These are phyloP conservation scores for Cryptosporidium parvum DNA, from an alignment of 169 alveolate species.

Conservation along the genomic window DNA sequence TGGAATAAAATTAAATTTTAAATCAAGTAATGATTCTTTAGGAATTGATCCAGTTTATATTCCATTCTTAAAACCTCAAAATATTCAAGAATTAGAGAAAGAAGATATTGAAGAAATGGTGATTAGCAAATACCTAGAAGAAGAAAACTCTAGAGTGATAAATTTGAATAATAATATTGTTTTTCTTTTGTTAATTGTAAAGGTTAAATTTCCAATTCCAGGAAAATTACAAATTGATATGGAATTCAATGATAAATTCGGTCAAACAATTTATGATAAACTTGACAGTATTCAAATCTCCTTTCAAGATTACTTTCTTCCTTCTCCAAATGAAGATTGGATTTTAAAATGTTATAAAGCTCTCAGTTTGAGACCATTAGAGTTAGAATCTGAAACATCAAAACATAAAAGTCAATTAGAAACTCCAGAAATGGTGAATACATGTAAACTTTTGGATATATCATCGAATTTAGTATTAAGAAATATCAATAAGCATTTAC, in stretches of 20 bases:
- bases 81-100: slow-evolving; percentile 12
- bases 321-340: slow-evolving; percentile 20
- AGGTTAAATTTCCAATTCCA: slow-evolving; percentile 52
- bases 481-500: slow-evolving; percentile 10
- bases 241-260: slow-evolving; percentile 41
- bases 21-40: slow-evolving; percentile 20
- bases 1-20: slow-evolving; percentile 40
- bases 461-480: neutral
- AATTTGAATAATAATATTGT: neutral
- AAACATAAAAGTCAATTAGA: neutral
- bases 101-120: slow-evolving; percentile 15
- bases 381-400: neutral
- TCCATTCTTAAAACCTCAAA: slow-evolving; percentile 53
- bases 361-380: neutral
- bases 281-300: slow-evolving; percentile 7
- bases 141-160: neutral
- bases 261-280: neutral
- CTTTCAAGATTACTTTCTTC: slow-evolving; percentile 55
- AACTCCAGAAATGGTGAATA: neutral
- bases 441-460: slow-evolving; percentile 47
- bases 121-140: neutral
- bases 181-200: slow-evolving; percentile 22
- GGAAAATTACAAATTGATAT: slow-evolving; percentile 3
- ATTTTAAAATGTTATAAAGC: neutral
- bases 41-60: slow-evolving; percentile 22